phyloP scores from a whole-genome alignment of 148 eudicot genomes.

The Arctostaphylos glauca region DNA sequence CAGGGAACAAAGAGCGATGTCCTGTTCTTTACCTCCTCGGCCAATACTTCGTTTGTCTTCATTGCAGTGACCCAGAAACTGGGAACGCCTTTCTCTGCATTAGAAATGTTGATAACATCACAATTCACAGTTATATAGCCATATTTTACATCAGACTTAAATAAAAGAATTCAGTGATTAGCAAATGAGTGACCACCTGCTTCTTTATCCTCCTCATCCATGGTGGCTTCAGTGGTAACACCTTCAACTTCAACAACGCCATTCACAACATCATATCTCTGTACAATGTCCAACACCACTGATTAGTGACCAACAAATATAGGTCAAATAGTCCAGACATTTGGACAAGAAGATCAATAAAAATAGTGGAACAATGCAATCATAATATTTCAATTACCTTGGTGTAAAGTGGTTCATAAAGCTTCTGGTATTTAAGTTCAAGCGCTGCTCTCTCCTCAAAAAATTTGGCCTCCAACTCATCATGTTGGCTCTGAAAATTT shows the following conservation, averaged over 20 bases:
- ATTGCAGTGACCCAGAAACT: conserved; percentile 81
- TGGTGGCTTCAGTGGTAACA: conserved; percentile 36
- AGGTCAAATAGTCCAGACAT: background rate
- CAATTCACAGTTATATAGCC: background rate
- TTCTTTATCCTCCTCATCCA: conserved; percentile 38
- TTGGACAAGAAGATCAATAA: background rate
- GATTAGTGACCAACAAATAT: background rate
- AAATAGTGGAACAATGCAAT: background rate
- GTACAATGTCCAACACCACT: conserved; percentile 17
- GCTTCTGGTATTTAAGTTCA: conserved; percentile 90
- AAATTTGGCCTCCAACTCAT: conserved; percentile 83
- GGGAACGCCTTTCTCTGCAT: conserved; percentile 91
- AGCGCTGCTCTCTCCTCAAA: conserved; percentile 88
- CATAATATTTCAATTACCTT: conserved; percentile 37
- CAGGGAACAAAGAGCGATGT: background rate
- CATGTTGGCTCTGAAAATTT: conserved; percentile 66
- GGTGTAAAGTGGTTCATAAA: conserved; percentile 70
- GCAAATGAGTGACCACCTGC: conserved; percentile 44
- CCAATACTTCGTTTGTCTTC: conserved; percentile 84
- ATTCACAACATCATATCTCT: conserved; percentile 89
- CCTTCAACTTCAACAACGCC: conserved; percentile 87
- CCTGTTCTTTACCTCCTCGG: conserved; percentile 61
- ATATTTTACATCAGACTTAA: background rate
- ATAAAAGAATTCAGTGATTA: background rate
- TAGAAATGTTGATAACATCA: background rate